These are phyloP conservation scores for Rhizomucor pusillus DNA, from an alignment of 371 early-diverging fungal species.

Conservation along the genomic window DNA sequence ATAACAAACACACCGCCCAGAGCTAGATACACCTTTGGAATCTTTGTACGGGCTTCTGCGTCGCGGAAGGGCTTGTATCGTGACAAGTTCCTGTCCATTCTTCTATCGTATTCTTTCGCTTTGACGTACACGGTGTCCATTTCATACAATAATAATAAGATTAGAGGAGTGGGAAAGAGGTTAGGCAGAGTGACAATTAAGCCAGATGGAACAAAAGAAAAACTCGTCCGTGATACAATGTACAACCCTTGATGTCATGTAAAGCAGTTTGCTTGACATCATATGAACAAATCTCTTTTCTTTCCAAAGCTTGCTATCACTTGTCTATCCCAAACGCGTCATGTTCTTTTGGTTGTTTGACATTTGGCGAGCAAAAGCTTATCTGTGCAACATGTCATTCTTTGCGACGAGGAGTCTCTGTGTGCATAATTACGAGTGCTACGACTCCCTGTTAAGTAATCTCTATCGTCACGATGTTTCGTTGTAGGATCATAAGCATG, in stretches of 20 bases:
- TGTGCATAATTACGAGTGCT: no score
- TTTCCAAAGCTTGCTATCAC: not conserved
- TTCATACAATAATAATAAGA: not conserved
- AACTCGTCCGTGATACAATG: no score
- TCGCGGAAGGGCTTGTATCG: constrained; percentile 12
- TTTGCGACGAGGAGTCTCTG: no score
- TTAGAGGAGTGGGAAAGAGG: constrained; percentile 1
- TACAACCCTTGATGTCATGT: no score
- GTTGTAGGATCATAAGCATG: no score
- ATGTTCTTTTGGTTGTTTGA: no score
- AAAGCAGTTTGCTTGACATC: not conserved
- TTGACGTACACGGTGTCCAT: constrained; percentile 9
- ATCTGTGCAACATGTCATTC: not conserved
- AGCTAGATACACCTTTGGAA: constrained; percentile 84
- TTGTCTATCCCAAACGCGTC: no score
- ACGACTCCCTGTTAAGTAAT: no score
- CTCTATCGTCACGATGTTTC: no score
- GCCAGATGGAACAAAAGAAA: not conserved
- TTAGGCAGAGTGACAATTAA: not conserved
- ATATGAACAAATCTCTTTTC: constrained; percentile 1
- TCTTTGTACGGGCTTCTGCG: constrained; percentile 17
- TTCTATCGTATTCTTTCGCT: constrained; percentile 12
- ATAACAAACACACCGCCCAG: constrained; percentile 58
- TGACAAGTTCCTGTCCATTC: constrained; percentile 12
- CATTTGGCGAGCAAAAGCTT: not conserved